Evolutionary conservation across 495 filamentous ascomycete genomes (phyloP).

Genomic region (Sordaria brevicollis): DNA sequence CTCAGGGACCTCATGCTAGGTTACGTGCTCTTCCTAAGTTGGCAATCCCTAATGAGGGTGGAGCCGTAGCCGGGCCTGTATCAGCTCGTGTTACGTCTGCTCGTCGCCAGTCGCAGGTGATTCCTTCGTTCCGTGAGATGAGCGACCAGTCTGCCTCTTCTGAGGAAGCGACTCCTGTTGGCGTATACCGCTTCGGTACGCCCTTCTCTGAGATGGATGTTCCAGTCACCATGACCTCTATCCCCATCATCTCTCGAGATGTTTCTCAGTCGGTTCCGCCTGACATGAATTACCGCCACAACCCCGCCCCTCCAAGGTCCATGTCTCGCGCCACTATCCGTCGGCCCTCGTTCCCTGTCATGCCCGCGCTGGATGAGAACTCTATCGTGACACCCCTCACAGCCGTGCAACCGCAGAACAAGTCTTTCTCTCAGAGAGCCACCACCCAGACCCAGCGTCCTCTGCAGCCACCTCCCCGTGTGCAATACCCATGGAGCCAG

Average conservation of each 20-base stretch:
- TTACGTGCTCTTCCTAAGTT: conserved; percentile 50
- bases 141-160: conserved; percentile 34
- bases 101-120: conserved; percentile 20
- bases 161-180: conserved; percentile 39
- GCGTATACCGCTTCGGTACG: conserved; percentile 61
- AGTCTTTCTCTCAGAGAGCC: conserved; percentile 23
- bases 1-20: conserved; percentile 35
- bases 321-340: conserved; percentile 46
- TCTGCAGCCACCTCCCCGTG: conserved; percentile 35
- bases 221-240: conserved; percentile 64
- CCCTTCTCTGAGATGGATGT: conserved; percentile 85
- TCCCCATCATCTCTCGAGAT: conserved; percentile 60
- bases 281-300: conserved; percentile 65
- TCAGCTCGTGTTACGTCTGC: conserved; percentile 9
- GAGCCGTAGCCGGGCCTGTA: conserved; percentile 12
- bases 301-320: conserved; percentile 31
- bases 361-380: conserved; percentile 48
- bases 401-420: conserved; percentile 12
- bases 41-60: conserved; percentile 34
- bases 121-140: conserved; percentile 43
- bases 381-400: conserved; percentile 19
- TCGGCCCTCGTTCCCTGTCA: conserved; percentile 44
- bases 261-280: conserved; percentile 84
- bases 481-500: conserved; percentile 38
- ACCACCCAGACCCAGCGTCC: conserved; percentile 21